Conservation (phyloP, 2,329 filamentous ascomycete genomes). For the Akanthomyces uredinophilus region DNA sequence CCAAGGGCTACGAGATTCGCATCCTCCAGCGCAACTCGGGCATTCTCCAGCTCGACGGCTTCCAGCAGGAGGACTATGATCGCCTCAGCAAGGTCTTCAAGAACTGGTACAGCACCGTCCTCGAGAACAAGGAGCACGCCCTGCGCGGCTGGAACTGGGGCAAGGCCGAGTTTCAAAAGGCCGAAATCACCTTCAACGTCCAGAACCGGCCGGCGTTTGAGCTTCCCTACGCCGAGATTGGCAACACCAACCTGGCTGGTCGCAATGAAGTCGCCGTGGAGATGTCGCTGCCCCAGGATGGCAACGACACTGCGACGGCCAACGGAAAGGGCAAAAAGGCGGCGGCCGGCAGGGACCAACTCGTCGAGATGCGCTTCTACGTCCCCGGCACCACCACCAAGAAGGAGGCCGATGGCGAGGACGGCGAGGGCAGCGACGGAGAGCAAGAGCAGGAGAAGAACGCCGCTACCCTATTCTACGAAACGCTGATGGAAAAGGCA, state of each 20-base stretch:
- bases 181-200: slow-evolving; percentile 93
- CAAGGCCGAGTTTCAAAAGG: slow-evolving; percentile 93
- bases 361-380: slow-evolving; percentile 99
- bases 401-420: slow-evolving; percentile 63
- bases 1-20: slow-evolving; percentile 90
- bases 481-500: slow-evolving; percentile 95
- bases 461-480: slow-evolving; percentile 95
- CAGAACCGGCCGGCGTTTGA: slow-evolving; percentile 96
- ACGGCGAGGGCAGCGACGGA: slow-evolving; percentile 54
- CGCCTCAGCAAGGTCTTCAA: slow-evolving; percentile 91
- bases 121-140: slow-evolving; percentile 91
- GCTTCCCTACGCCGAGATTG: slow-evolving; percentile 93
- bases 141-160: slow-evolving; percentile 99
- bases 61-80: slow-evolving; percentile 91
- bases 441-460: slow-evolving; percentile 78
- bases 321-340: slow-evolving; percentile 80
- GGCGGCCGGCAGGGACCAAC: slow-evolving; percentile 80
- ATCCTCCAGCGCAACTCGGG: slow-evolving; percentile 79
- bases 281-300: slow-evolving; percentile 72
- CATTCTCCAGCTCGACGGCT: slow-evolving; percentile 90
- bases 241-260: slow-evolving; percentile 93
- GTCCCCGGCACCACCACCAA: slow-evolving; percentile 86
- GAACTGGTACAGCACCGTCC: slow-evolving; percentile 91
- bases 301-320: slow-evolving; percentile 68
- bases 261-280: slow-evolving; percentile 98